phyloP scores from a whole-genome alignment of 352 stramenopile genomes.

The Phytophthora hibernalis region DNA sequence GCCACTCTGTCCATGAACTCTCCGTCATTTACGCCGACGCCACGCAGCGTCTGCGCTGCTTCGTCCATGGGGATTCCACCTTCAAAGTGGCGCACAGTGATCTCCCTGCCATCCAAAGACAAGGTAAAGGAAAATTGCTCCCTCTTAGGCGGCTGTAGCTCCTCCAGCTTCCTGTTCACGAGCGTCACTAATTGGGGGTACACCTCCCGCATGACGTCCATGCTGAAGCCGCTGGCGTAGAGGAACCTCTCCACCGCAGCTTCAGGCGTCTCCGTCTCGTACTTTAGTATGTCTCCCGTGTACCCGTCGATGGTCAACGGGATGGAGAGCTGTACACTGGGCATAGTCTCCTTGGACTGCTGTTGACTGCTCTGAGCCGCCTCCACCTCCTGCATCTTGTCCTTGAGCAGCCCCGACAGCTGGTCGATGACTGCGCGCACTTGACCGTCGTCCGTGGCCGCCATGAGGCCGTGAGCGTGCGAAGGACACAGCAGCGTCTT shows the following conservation, averaged over 20 bases:
- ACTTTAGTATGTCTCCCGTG: constrained; percentile 60
- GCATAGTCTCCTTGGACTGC: constrained; percentile 17
- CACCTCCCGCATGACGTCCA: constrained; percentile 69
- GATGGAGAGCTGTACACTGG: constrained; percentile 65
- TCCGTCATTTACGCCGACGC: constrained; percentile 52
- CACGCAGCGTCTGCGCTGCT: constrained; percentile 55
- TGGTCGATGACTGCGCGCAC: constrained; percentile 70
- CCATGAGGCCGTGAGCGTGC: constrained; percentile 65
- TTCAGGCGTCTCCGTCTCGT: constrained; percentile 63
- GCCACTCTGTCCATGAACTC: constrained; percentile 60
- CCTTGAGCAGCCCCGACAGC: constrained; percentile 71
- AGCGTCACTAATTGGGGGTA: constrained; percentile 67
- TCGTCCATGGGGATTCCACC: constrained; percentile 62
- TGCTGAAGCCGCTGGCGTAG: constrained; percentile 57
- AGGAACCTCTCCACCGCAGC: constrained; percentile 75
- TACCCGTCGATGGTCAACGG: constrained; percentile 65
- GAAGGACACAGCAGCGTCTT: constrained; percentile 70
- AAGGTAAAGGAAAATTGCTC: constrained; percentile 69
- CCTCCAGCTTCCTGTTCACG: constrained; percentile 64
- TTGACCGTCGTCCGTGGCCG: constrained; percentile 50
- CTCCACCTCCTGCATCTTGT: constrained; percentile 64
- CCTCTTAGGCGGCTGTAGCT: constrained; percentile 59
- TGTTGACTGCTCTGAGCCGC: constrained; percentile 16
- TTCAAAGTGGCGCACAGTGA: constrained; percentile 76
- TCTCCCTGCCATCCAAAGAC: constrained; percentile 56